Percentiles rank a stretch among this genome's conserved stretches.
Conservation (phyloP, 2,329 filamentous ascomycete genomes). For the Colletotrichum somersetense region DNA sequence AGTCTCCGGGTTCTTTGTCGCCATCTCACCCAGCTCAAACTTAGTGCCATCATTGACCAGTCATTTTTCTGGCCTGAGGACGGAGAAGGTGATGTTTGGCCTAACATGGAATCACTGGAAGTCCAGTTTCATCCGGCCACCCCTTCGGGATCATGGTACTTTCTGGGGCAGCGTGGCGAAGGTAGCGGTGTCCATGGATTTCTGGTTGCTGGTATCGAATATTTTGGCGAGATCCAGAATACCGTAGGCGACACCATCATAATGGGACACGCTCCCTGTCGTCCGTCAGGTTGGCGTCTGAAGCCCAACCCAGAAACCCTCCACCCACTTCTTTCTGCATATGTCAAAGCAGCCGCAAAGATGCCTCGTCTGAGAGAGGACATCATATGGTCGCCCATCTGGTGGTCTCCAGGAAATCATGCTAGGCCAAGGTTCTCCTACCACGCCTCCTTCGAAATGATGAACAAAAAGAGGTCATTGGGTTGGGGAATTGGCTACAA, state of each 20-base stretch:
- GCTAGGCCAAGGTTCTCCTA: neutral
- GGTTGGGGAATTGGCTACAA: constrained; percentile 22
- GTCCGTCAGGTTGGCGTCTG: constrained; percentile 10
- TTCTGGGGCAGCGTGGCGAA: constrained; percentile 9
- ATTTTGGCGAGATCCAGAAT: neutral
- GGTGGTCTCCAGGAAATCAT: constrained; percentile 12
- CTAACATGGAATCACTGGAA: constrained; percentile 10
- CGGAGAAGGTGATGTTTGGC: neutral
- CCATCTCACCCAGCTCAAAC: constrained; percentile 10
- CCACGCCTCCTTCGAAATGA: neutral
- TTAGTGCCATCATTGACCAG: constrained; percentile 8
- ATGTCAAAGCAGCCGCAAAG: neutral
- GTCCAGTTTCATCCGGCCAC: constrained; percentile 9
- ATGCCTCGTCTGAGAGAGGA: constrained; percentile 25
- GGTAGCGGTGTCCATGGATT: constrained; percentile 5
- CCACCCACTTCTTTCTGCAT: neutral
- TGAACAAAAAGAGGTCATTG: neutral
- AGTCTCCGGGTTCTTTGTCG: constrained; percentile 7
- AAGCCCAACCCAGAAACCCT: neutral
- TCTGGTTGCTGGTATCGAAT: neutral
- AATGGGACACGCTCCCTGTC: constrained; percentile 1
- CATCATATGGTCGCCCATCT: constrained; percentile 22
- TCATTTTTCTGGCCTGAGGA: constrained; percentile 16
- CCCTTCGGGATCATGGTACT: constrained; percentile 17
- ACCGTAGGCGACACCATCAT: neutral